phyloP scores from a whole-genome alignment of 108 stramenopile species.

The Bacterosira constricta region DNA sequence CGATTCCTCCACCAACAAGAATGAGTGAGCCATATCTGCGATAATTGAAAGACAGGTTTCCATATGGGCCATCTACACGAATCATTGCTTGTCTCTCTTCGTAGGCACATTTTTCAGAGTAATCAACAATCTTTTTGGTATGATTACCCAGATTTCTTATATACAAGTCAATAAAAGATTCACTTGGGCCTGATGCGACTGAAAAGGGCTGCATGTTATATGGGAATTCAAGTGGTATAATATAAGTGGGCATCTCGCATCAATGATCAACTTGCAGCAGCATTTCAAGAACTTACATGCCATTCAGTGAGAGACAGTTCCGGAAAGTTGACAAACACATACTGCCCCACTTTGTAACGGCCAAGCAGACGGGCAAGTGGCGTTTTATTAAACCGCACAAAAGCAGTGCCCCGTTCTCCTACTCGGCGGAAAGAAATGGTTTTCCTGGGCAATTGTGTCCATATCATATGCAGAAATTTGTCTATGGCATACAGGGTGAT shows the following conservation, averaged over 20 bases:
- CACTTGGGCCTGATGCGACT: conserved; percentile 28
- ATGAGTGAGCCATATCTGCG: conserved; percentile 7
- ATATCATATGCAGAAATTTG: conserved; percentile 19
- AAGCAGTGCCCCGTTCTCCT: conserved; percentile 19
- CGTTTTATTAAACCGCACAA: conserved; percentile 26
- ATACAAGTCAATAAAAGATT: conserved; percentile 28
- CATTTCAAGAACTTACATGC: conserved; percentile 13
- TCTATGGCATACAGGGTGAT: conserved; percentile 9
- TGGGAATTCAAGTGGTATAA: not conserved
- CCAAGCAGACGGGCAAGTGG: conserved; percentile 12
- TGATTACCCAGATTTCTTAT: conserved; percentile 19
- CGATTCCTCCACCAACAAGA: conserved; percentile 10
- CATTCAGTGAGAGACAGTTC: conserved; percentile 32
- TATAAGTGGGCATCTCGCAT: not conserved
- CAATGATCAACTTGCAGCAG: not conserved
- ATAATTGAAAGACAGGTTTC: conserved; percentile 1
- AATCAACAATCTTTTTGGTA: not conserved
- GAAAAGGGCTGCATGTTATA: conserved; percentile 22
- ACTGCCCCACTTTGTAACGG: conserved; percentile 24
- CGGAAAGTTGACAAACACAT: conserved; percentile 35
- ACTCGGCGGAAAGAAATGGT: conserved; percentile 5
- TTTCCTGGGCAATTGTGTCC: conserved; percentile 23
- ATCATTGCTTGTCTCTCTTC: conserved; percentile 5
- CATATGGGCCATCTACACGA: conserved; percentile 9
- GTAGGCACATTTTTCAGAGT: conserved; percentile 1